These are phyloP conservation scores for Linum tenue DNA, from an alignment of 345 rosid genomes.

Conservation along the genomic window DNA sequence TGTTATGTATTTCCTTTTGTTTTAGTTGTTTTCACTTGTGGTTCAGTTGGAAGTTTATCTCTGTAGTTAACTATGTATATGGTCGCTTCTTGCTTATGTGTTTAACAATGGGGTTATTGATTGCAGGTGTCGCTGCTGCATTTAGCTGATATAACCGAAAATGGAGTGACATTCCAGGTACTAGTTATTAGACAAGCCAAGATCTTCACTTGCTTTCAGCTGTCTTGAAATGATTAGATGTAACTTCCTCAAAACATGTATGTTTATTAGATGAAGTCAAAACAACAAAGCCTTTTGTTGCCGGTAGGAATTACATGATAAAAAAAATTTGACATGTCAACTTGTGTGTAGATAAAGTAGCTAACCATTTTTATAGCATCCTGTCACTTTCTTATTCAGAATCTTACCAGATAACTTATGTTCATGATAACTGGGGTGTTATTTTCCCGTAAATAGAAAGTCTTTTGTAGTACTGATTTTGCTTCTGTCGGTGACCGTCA, in stretches of 20 bases:
- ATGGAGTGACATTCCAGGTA: slow-evolving; percentile 80
- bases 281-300: too few species aligned
- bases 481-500: neutral
- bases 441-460: neutral
- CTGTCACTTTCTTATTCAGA: too few species aligned
- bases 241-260: too few species aligned
- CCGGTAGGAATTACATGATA: too few species aligned
- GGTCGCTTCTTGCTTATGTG: neutral
- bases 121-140: slow-evolving; percentile 68
- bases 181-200: neutral
- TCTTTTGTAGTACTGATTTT: neutral
- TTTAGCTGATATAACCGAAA: slow-evolving; percentile 71
- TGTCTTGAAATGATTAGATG: neutral
- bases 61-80: neutral
- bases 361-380: too few species aligned
- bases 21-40: neutral
- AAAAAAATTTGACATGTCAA: too few species aligned
- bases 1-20: slow-evolving; percentile 1
- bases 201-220: neutral
- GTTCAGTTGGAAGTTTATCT: neutral
- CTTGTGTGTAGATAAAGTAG: too few species aligned
- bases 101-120: slow-evolving; percentile 1
- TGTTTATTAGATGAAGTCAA: too few species aligned
- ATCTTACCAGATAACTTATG: too few species aligned
- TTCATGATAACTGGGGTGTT: neutral